phyloP scores from a whole-genome alignment of 192 early-diverging fungal species.

The Chytriomyces confervae region DNA sequence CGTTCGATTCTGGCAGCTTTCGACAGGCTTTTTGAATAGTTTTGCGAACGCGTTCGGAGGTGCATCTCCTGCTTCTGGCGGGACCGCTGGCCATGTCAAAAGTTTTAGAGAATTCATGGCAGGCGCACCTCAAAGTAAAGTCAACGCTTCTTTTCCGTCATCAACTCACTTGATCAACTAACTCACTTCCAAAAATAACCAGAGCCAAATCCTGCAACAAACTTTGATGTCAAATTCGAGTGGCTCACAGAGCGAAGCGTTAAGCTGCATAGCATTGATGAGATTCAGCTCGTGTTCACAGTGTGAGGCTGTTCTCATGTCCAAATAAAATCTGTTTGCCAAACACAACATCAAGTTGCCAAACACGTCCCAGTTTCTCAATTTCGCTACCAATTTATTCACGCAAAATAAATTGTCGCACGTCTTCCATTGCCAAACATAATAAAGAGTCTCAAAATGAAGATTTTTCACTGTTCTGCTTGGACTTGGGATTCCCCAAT shows the following conservation, averaged over 20 bases:
- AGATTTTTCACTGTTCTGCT: no score
- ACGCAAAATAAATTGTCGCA: background rate
- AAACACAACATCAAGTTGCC: background rate
- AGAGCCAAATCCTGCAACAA: slow-evolving; percentile 20
- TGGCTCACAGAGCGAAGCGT: slow-evolving; percentile 56
- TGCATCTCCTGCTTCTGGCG: slow-evolving; percentile 31
- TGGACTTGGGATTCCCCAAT: no score
- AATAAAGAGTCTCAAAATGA: no score
- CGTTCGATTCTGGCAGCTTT: slow-evolving; percentile 78
- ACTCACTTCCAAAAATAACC: background rate
- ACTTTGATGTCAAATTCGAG: slow-evolving; percentile 45
- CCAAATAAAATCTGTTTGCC: background rate
- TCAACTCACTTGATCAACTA: background rate
- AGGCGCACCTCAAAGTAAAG: slow-evolving; percentile 49
- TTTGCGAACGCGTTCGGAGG: slow-evolving; percentile 57
- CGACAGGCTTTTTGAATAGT: slow-evolving; percentile 74
- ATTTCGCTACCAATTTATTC: background rate
- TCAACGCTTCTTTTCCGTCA: background rate
- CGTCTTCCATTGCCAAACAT: no score
- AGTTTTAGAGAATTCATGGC: slow-evolving; percentile 47
- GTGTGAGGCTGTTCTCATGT: slow-evolving; percentile 35
- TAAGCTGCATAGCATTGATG: slow-evolving; percentile 47
- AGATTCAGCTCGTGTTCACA: slow-evolving; percentile 49
- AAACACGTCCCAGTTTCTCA: no score
- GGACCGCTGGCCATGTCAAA: slow-evolving; percentile 51